Percentiles rank a stretch among this genome's conserved stretches.
Conservation (phyloP, 768 basidiomycete species). For the Phaffia australis region DNA sequence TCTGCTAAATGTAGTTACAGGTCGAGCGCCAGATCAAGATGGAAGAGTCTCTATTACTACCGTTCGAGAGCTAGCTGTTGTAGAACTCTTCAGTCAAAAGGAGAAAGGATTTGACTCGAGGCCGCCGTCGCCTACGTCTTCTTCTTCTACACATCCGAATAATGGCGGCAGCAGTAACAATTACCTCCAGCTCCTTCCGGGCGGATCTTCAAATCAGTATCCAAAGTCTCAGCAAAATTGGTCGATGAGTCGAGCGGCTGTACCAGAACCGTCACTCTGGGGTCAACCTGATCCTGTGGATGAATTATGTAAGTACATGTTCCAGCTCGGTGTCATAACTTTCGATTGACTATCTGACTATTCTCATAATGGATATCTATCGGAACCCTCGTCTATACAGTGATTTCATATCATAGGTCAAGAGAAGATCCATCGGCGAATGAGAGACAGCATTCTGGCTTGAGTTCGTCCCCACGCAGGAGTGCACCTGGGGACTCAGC, state of each 20-base stretch:
- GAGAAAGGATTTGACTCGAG: conserved; percentile 26
- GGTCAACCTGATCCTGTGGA: conserved; percentile 22
- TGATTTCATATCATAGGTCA: background rate
- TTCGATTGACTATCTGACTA: background rate
- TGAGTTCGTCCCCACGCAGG: background rate
- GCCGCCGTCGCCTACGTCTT: background rate
- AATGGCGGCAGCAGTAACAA: background rate
- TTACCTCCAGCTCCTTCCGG: background rate
- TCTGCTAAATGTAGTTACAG: conserved; percentile 31
- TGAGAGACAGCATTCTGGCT: no score
- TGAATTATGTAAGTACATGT: conserved; percentile 3
- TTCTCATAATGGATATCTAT: background rate
- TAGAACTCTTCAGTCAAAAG: conserved; percentile 38
- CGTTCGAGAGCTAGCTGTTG: conserved; percentile 40
- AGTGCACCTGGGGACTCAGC: conserved; percentile 1
- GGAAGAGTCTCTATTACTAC: conserved; percentile 37
- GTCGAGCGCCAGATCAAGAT: conserved; percentile 35
- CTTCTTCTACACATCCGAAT: background rate
- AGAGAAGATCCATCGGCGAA: background rate
- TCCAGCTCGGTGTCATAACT: background rate
- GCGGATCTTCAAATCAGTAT: background rate
- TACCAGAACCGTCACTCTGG: conserved; percentile 5
- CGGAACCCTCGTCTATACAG: background rate
- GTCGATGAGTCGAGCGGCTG: conserved; percentile 9
- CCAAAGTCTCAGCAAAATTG: background rate